Conservation (phyloP, 331 rosid species). For the Arachis monticola region DNA sequence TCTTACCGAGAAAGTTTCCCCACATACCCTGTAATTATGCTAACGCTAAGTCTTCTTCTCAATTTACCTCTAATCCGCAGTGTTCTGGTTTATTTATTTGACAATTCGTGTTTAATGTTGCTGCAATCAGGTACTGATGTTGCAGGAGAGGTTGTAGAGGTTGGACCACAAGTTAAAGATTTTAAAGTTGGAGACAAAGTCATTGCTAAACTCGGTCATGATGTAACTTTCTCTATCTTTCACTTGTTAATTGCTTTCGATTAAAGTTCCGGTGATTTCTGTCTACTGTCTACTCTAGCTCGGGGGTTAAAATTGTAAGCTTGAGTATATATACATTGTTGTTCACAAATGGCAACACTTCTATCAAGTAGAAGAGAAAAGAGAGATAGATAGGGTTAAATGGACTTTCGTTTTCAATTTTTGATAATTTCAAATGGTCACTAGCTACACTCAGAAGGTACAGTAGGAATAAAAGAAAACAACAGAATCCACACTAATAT, state of each 20-base stretch:
- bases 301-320: background rate
- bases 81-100: background rate
- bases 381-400: too few relatives aligned
- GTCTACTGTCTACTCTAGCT: background rate
- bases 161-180: slow-evolving; percentile 63
- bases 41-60: background rate
- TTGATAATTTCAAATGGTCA: background rate
- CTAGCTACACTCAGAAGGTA: too few relatives aligned
- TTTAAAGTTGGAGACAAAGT: slow-evolving; percentile 80
- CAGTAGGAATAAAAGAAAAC: too few relatives aligned
- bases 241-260: background rate
- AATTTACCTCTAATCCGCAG: background rate
- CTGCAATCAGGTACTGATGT: slow-evolving; percentile 65
- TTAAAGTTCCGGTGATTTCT: background rate
- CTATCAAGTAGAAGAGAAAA: background rate
- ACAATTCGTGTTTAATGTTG: background rate
- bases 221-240: slow-evolving; percentile 40
- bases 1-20: slow-evolving; percentile 67
- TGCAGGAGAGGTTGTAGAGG: slow-evolving; percentile 73
- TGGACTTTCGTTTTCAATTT: too few relatives aligned
- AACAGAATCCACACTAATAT: too few relatives aligned
- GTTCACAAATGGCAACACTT: background rate
- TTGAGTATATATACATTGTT: background rate
- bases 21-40: slow-evolving; percentile 49
- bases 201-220: slow-evolving; percentile 42